Base-by-base conservation (phyloP, 2,329 filamentous ascomycete genomes). In the Aspergillus fructus region DNA sequence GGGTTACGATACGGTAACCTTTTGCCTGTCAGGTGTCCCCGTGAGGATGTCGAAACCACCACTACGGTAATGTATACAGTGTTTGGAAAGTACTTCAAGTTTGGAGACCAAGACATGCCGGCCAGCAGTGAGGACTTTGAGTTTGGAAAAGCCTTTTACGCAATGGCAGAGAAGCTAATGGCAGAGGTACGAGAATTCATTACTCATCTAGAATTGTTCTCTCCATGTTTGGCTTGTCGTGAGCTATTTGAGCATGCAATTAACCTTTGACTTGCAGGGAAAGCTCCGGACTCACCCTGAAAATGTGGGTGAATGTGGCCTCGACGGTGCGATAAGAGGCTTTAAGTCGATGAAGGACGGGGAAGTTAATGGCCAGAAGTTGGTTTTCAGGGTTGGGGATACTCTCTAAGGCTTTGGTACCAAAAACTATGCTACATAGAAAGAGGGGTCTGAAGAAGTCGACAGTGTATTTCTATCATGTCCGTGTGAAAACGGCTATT, bases 1-100 rank as follows among this genome's bases (percentile, higher is more conserved):
- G 64, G 66, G 1, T 63, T 62, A 12, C 48, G 54, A 6, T 68
- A 68, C 24, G 62, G 61, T 24, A 62, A 60, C 0, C 42, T 68
- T 9, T 47, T 68, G 5, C 54, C 61, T 27, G 61, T 66, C 3
- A 23, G 24, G 8, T 63, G 48, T 13, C 34, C 62, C 1, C 59
- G 65, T 15, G 58, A 59, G 0, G 60, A 67, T 46, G 65, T 68
- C 3, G 61, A 63, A n/a, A 42, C 13, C 11, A 42, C n/a, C 40
- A 42, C 40, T 15, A 42, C 40, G 11, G 40, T 42, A 8, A 42
- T 42, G 40, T 42, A 42, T 3, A 42, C 40, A 7, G 40, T 19
- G 3, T 42, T 42, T n/a, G 40, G 40, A 2, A 15, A 19, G 40
- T 15, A 13, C 40, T 42, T 42, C n/a, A 42, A 42, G n/a, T 42